These are phyloP conservation scores for Nicotiana sylvestris DNA, from an alignment of 257 asterid species.

Conservation along the genomic window DNA sequence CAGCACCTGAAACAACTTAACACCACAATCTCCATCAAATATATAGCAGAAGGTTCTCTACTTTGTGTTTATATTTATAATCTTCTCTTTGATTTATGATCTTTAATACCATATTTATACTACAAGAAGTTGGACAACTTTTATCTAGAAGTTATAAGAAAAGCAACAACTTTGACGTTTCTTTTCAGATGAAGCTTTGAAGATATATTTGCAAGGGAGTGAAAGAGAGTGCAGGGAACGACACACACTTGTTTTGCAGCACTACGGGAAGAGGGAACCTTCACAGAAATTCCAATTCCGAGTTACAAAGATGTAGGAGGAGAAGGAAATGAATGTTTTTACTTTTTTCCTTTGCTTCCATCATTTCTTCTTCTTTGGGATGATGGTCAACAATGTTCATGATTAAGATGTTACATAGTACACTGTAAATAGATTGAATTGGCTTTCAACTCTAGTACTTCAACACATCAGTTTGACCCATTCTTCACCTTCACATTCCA, in stretches of 20 bases:
- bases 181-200: background rate
- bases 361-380: background rate
- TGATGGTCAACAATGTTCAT: background rate
- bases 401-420: background rate
- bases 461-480: slow-evolving; percentile 1
- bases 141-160: background rate
- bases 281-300: background rate
- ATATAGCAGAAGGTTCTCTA: background rate
- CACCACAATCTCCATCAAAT: background rate
- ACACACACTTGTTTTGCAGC: background rate
- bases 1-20: background rate
- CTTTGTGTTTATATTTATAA: background rate
- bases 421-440: background rate
- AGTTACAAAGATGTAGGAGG: background rate
- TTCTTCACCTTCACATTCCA: background rate
- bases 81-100: background rate
- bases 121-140: background rate
- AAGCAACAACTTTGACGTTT: background rate
- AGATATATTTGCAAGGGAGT: background rate
- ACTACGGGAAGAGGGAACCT: background rate
- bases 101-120: background rate
- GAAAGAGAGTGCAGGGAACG: background rate
- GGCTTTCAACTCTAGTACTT: slow-evolving; percentile 6
- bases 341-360: background rate
- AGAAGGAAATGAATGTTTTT: background rate